phyloP scores from a whole-genome alignment of 148 eudicot genomes.

The Rhododendron vialii region DNA sequence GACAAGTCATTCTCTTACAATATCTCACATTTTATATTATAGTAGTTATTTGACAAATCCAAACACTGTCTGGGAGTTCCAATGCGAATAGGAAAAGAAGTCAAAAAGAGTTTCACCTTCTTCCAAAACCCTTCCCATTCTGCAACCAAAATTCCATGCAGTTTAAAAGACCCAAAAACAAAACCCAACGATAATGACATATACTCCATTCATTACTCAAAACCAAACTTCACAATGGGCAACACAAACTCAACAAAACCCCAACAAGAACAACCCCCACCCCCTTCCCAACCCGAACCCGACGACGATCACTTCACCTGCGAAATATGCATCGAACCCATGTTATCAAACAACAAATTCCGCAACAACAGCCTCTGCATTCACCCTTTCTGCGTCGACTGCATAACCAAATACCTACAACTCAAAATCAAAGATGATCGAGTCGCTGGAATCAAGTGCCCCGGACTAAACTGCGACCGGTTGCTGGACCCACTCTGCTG shows the following conservation, averaged over 20 bases:
- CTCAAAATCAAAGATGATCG: conserved; percentile 27
- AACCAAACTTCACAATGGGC: background rate
- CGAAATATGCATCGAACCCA: background rate
- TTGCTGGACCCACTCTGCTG: conserved; percentile 25
- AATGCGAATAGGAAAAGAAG: too few relatives aligned
- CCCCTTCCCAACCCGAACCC: background rate
- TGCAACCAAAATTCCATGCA: too few relatives aligned
- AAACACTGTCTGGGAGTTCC: too few relatives aligned
- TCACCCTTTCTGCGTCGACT: conserved; percentile 39
- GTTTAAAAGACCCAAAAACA: too few relatives aligned
- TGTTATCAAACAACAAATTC: conserved; percentile 13
- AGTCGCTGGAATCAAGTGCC: background rate
- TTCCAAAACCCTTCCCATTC: too few relatives aligned
- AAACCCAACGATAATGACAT: too few relatives aligned
- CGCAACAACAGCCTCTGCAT: conserved; percentile 12
- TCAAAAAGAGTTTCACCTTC: too few relatives aligned
- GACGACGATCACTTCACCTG: background rate
- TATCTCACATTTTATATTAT: too few relatives aligned
- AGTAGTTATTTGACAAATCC: too few relatives aligned
- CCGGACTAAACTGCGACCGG: conserved; percentile 16
- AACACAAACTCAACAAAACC: background rate
- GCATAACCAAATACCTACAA: conserved; percentile 29
- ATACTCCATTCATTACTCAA: too few relatives aligned
- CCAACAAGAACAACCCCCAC: conserved; percentile 22
- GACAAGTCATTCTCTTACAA: too few relatives aligned